Conservation (phyloP, 2,329 filamentous ascomycete genomes). For the Fusarium redolens region DNA sequence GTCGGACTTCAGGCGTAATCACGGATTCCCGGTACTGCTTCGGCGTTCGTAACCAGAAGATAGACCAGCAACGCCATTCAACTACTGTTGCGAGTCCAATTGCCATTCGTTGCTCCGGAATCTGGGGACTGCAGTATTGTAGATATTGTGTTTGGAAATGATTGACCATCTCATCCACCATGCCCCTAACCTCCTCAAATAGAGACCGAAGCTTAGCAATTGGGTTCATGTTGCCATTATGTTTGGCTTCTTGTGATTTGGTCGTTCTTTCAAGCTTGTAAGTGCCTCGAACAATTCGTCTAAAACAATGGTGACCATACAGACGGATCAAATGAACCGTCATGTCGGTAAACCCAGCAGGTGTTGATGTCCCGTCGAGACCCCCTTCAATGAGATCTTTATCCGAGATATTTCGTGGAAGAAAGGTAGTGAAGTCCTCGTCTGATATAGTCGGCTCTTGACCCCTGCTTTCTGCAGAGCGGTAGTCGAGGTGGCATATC, state of each 20-base stretch:
- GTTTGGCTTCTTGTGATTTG: not conserved
- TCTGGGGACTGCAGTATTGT: not conserved
- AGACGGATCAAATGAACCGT: not conserved
- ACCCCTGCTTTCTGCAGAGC: not conserved
- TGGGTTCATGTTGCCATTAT: not conserved
- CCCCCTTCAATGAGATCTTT: not conserved
- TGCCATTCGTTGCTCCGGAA: not conserved
- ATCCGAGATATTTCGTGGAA: not conserved
- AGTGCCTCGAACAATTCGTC: not conserved
- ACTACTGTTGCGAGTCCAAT: not conserved
- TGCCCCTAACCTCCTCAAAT: not conserved
- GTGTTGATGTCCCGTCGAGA: not conserved
- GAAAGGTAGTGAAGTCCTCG: not conserved
- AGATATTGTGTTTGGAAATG: not conserved
- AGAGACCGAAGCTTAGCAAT: not conserved
- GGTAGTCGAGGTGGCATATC: conserved; percentile 2
- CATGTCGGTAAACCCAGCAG: not conserved
- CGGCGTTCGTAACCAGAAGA: not conserved
- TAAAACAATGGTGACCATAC: not conserved
- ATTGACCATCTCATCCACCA: not conserved
- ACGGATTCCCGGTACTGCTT: not conserved
- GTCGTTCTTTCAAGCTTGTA: not conserved
- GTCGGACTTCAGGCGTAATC: not conserved
- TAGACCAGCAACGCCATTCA: conserved; percentile 4
- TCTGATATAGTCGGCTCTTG: conserved; percentile 7